These are phyloP conservation scores for Syzygium aromaticum DNA, from an alignment of 345 rosid genomes.

Conservation along the genomic window DNA sequence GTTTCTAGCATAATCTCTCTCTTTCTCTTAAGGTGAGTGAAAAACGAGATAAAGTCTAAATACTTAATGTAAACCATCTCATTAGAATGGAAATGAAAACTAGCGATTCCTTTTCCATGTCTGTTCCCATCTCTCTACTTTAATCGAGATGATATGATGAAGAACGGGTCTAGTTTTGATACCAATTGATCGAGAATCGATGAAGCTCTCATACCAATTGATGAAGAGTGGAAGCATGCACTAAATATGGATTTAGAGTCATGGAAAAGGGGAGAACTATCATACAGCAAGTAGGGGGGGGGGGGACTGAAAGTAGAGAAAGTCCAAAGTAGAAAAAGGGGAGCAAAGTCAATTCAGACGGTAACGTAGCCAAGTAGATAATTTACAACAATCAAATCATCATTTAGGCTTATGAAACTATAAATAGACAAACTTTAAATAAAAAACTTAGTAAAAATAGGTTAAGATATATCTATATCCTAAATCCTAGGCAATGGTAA, in stretches of 20 bases:
- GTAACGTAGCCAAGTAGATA: background rate
- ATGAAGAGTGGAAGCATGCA: background rate
- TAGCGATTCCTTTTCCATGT: background rate
- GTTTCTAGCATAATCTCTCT: background rate
- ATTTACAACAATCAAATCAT: background rate
- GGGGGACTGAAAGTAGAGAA: background rate
- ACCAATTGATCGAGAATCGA: background rate
- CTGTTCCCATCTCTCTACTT: no score
- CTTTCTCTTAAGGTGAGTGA: background rate
- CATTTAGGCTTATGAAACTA: background rate
- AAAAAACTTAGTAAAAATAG: background rate
- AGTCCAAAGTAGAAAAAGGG: background rate
- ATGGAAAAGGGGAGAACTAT: background rate
- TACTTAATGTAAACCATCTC: background rate
- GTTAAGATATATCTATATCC: background rate
- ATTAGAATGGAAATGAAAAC: background rate
- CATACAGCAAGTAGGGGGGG: no score
- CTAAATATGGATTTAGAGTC: background rate
- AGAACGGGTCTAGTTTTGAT: background rate
- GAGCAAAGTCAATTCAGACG: background rate
- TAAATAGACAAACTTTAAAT: background rate
- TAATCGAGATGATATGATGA: no score
- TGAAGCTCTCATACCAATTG: background rate
- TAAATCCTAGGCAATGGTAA: background rate
- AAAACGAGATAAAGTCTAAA: background rate